Base-by-base conservation (phyloP, 1,139 yeast genomes). In the Torulaspora pretoriensis region DNA sequence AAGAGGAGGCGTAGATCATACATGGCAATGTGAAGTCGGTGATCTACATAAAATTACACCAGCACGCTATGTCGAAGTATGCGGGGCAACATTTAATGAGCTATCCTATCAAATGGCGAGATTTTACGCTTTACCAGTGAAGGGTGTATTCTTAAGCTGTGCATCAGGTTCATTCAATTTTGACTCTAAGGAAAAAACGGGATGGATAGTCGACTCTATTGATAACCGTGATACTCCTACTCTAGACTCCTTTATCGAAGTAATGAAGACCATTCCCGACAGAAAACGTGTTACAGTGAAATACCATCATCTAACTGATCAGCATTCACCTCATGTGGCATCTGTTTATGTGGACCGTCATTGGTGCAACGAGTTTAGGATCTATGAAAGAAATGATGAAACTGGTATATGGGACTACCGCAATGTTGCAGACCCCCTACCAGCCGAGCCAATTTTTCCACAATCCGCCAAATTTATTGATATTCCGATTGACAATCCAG, bases 341-440 rank as follows among this genome's bases (percentile, higher is more conserved):
- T 75, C 80, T 19, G 76, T 84, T 8, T 80, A 78, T 56, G 74
- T 89, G 45, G 96, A 88, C 59, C 80, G 96, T 56, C 96, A 87
- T 66, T 89, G 96, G 96, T 73, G 77, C 48, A 75, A 82, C 8
- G 73, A 82, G 23, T 83, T 89, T 64, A 75, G 83, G 56, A 57
- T 83, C 47, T 94, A 92, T 4, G 74, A 76, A 3, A 74, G 96
- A 65, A 87, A 90, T 61, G 96, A 89, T 61, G 64, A 57, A 8
- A 81, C 95, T 1, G 97, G 97, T 2, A 65, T 88, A 26, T 90
- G 97, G 97, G 95, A 89, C 61, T 86, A 81, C 61, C 73, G 73
- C 9, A 77, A 79, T 32, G 64, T 89, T 27, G 90, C 83, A 49
- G 81, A 80, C 12, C 81, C 90, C 2, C 60, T 81, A 25, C 80